Evolutionary conservation across 1,284 basidiomycete genomes (phyloP).

Genomic region (Salmacisia buchloeana): DNA sequence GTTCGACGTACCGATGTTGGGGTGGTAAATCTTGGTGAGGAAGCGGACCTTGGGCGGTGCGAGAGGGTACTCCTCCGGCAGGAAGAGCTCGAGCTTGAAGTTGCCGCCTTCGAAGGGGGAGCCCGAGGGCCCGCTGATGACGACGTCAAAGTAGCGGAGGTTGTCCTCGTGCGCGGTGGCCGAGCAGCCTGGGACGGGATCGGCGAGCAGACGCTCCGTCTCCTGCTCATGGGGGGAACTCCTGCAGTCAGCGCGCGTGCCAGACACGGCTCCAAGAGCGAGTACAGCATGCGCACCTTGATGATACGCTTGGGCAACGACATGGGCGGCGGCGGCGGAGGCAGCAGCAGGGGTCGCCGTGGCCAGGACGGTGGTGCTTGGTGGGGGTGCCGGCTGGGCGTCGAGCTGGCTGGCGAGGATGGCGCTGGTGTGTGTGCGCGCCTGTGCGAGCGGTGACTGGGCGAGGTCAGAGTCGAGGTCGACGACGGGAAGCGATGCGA

Average conservation of each 20-base stretch:
- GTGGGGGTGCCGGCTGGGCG: neutral
- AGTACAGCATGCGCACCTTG: conserved; percentile 28
- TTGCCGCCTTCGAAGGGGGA: conserved; percentile 84
- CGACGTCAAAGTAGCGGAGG: conserved; percentile 95
- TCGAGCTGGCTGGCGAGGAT: neutral
- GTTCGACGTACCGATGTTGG: conserved; percentile 78
- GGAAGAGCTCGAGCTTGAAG: conserved; percentile 91
- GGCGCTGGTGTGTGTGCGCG: neutral
- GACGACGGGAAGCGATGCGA: too few species aligned
- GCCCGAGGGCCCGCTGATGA: conserved; percentile 85
- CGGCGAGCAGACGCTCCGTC: conserved; percentile 89
- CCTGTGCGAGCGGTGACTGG: neutral
- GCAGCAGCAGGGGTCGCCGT: neutral
- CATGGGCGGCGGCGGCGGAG: conserved; percentile 17
- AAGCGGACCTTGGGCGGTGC: conserved; percentile 97
- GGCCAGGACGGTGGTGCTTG: neutral
- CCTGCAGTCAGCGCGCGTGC: neutral
- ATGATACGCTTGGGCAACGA: conserved; percentile 50
- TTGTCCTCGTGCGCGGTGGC: conserved; percentile 95
- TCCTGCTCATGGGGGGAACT: conserved; percentile 60
- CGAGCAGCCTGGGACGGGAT: conserved; percentile 91
- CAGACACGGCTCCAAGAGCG: conserved; percentile 7
- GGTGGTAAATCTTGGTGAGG: conserved; percentile 99
- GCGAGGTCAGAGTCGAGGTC: too few species aligned
- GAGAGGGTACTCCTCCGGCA: conserved; percentile 99